These are phyloP conservation scores for Pythium apleroticum DNA, from an alignment of 352 stramenopile genomes.

Conservation along the genomic window DNA sequence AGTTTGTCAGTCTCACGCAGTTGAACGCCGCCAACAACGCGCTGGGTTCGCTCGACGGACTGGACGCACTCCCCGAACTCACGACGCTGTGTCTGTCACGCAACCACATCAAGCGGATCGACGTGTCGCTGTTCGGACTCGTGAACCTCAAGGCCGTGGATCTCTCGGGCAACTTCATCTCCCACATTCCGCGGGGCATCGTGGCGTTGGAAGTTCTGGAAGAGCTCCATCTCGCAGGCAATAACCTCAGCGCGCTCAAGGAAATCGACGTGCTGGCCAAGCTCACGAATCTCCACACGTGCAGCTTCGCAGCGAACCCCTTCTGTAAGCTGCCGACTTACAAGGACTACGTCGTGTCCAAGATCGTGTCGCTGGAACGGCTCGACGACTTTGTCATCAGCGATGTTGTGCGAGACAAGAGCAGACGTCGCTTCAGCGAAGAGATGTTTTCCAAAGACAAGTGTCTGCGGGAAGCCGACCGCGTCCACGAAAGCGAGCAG, in stretches of 20 bases:
- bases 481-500: conserved; percentile 53
- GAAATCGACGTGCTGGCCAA: conserved; percentile 62
- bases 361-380: conserved; percentile 55
- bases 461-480: conserved; percentile 42
- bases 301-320: conserved; percentile 63
- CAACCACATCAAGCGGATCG: conserved; percentile 74
- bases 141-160: conserved; percentile 49
- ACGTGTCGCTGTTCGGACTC: conserved; percentile 44
- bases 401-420: conserved; percentile 46
- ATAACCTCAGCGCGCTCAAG: conserved; percentile 68
- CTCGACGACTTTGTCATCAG: conserved; percentile 60
- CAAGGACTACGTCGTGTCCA: conserved; percentile 70
- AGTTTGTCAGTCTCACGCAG: conserved; percentile 42
- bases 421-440: conserved; percentile 59
- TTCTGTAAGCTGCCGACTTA: conserved; percentile 79
- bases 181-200: conserved; percentile 65
- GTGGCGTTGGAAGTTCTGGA: conserved; percentile 48
- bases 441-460: conserved; percentile 57
- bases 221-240: conserved; percentile 65
- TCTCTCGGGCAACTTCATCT: conserved; percentile 81
- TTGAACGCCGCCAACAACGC: conserved; percentile 71
- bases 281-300: conserved; percentile 64
- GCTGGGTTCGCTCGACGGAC: conserved; percentile 49
- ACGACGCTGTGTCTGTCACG: conserved; percentile 49
- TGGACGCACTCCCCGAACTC: conserved; percentile 53